phyloP scores from a whole-genome alignment of 768 basidiomycete genomes.

The Cyclocybe aegerita region DNA sequence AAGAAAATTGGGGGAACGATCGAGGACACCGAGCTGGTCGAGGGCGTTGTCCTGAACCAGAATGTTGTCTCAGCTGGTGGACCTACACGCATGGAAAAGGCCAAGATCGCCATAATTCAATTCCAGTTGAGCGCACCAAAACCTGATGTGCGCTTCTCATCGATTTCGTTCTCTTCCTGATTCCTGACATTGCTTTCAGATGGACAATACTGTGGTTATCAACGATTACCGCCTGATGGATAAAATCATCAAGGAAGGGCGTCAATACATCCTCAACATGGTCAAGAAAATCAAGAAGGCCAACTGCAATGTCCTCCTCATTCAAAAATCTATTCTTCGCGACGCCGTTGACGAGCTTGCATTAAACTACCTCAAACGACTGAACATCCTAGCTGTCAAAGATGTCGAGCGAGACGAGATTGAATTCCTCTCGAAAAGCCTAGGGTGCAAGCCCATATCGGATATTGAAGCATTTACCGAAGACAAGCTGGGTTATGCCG shows the following conservation, averaged over 20 bases:
- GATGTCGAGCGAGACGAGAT: constrained; percentile 99
- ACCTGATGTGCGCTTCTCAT: constrained; percentile 72
- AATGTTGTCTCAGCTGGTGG: constrained; percentile 93
- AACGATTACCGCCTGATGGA: constrained; percentile 99
- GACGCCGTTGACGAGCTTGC: constrained; percentile 99
- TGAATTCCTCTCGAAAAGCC: constrained; percentile 91
- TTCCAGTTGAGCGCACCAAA: constrained; percentile 98
- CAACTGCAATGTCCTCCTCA: constrained; percentile 98
- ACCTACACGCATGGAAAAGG: constrained; percentile 94
- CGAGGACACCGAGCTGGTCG: constrained; percentile 95
- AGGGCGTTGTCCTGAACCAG: constrained; percentile 97
- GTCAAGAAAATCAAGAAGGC: constrained; percentile 99
- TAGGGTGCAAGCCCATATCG: constrained; percentile 94
- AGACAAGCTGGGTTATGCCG: constrained; percentile 96
- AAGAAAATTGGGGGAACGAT: constrained; percentile 99
- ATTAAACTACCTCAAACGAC: constrained; percentile 94
- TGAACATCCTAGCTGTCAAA: constrained; percentile 95
- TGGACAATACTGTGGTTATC: constrained; percentile 99
- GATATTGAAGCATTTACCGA: constrained; percentile 98
- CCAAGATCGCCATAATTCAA: constrained; percentile 97
- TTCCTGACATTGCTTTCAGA: constrained; percentile 47
- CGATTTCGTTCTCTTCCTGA: neutral
- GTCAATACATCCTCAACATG: constrained; percentile 95
- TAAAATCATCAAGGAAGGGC: constrained; percentile 98
- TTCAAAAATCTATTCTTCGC: constrained; percentile 98